These are phyloP conservation scores for Jatropha curcas DNA, from an alignment of 345 rosid genomes.

Conservation along the genomic window DNA sequence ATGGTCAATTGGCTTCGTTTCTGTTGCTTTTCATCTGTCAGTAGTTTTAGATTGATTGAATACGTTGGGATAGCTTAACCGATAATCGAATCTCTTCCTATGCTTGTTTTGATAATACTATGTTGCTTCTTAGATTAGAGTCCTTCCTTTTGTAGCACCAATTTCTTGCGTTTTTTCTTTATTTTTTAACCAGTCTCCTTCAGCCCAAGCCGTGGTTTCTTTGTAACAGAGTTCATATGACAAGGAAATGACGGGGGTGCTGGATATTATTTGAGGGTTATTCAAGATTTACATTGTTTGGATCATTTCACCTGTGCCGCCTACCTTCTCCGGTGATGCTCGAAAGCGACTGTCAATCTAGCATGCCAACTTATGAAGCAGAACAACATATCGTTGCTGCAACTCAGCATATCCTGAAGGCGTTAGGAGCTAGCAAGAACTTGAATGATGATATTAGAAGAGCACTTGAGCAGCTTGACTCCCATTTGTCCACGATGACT, in stretches of 20 bases:
- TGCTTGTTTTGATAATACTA: background rate
- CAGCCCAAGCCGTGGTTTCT: background rate
- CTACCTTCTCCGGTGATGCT: conserved; percentile 2
- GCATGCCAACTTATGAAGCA: conserved; percentile 40
- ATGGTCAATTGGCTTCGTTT: background rate
- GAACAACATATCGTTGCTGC: conserved; percentile 72
- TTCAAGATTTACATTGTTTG: background rate
- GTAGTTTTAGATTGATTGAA: background rate
- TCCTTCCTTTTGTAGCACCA: background rate
- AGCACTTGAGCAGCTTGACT: conserved; percentile 49
- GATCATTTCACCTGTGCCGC: background rate
- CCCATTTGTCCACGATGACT: conserved; percentile 48
- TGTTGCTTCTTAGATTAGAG: background rate
- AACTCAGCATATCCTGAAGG: conserved; percentile 55
- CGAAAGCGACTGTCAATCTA: conserved; percentile 15
- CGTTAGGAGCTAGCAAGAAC: conserved; percentile 45
- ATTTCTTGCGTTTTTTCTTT: background rate
- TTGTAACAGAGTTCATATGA: background rate
- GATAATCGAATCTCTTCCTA: background rate
- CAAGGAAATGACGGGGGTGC: background rate
- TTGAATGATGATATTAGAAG: conserved; percentile 50
- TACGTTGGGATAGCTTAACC: background rate
- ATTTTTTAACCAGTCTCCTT: background rate
- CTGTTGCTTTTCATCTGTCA: background rate
- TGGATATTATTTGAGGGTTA: conserved; percentile 3